A percentile compares a stretch with the other conserved stretches of the same genome.
Conservation (phyloP, 2,329 filamentous ascomycete genomes). For the Aulographum hederae region DNA sequence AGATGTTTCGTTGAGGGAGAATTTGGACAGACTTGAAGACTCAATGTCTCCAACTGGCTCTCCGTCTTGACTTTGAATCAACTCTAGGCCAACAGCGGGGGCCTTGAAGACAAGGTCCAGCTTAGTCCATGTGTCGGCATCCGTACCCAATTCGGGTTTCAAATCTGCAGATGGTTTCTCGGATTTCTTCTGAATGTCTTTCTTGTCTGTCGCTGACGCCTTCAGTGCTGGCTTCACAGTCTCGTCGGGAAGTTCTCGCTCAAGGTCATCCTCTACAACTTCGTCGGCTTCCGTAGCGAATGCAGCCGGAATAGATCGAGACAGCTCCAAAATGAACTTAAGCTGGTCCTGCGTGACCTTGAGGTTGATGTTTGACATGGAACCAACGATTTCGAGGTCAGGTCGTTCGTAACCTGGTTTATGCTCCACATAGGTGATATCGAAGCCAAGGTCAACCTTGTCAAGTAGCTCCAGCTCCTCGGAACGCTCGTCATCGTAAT, state of each 20-base stretch:
- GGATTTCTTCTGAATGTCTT: neutral
- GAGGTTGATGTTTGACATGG: constrained; percentile 85
- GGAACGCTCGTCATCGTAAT: constrained; percentile 51
- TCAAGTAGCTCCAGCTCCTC: constrained; percentile 96
- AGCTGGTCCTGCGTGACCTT: constrained; percentile 80
- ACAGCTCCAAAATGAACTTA: constrained; percentile 74
- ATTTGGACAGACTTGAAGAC: constrained; percentile 71
- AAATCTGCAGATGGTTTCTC: constrained; percentile 4
- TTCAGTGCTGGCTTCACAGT: constrained; percentile 32
- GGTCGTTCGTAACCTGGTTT: constrained; percentile 58
- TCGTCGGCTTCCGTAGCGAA: constrained; percentile 60
- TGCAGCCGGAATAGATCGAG: constrained; percentile 69
- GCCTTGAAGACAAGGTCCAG: constrained; percentile 84
- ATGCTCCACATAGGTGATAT: constrained; percentile 82
- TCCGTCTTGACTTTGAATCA: constrained; percentile 59
- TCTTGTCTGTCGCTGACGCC: constrained; percentile 24
- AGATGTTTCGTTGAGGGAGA: constrained; percentile 83
- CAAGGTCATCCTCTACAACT: constrained; percentile 49
- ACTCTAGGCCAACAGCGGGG: constrained; percentile 70
- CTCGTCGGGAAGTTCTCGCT: constrained; percentile 48
- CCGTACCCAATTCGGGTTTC: constrained; percentile 42
- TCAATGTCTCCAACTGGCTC: constrained; percentile 64
- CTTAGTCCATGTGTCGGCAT: constrained; percentile 69
- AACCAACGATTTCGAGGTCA: constrained; percentile 79
- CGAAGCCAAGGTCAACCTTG: constrained; percentile 86